Evolutionary conservation across 2,329 filamentous ascomycete genomes (phyloP).

Genomic region (Neofusicoccum parvum): DNA sequence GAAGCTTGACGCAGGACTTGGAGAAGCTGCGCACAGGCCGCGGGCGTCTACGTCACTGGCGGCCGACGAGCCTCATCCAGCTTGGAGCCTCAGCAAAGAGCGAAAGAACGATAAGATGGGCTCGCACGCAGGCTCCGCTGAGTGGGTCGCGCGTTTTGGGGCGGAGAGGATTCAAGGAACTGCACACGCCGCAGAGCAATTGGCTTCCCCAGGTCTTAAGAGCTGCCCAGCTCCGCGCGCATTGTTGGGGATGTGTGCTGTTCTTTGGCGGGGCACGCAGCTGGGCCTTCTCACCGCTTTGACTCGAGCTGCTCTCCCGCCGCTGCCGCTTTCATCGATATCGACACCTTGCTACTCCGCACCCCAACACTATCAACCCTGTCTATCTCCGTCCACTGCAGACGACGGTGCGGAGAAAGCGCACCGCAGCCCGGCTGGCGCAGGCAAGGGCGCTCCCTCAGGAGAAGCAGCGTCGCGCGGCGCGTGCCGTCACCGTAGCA

Average conservation of each 20-base stretch:
- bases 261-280: constrained; percentile 12
- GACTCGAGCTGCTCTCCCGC: not conserved
- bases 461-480: not conserved
- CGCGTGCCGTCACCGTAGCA: not conserved
- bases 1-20: constrained; percentile 7
- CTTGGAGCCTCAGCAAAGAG: not conserved
- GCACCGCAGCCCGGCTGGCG: not conserved
- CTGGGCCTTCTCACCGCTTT: constrained; percentile 4
- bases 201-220: constrained; percentile 5
- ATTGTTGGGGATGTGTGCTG: constrained; percentile 17
- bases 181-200: not conserved
- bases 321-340: not conserved
- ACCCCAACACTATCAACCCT: no score
- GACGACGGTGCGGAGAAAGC: no score
- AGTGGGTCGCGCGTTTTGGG: constrained; percentile 5
- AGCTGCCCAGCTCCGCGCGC: not conserved
- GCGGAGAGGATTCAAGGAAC: not conserved
- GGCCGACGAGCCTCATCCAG: constrained; percentile 16
- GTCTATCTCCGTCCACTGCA: no score
- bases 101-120: constrained; percentile 4
- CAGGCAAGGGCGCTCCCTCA: not conserved
- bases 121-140: not conserved
- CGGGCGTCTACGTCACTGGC: constrained; percentile 6
- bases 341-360: no score
- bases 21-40: constrained; percentile 18